Conservation (phyloP, 495 filamentous ascomycete genomes). For the Paragyromitra xinjiangensis region DNA sequence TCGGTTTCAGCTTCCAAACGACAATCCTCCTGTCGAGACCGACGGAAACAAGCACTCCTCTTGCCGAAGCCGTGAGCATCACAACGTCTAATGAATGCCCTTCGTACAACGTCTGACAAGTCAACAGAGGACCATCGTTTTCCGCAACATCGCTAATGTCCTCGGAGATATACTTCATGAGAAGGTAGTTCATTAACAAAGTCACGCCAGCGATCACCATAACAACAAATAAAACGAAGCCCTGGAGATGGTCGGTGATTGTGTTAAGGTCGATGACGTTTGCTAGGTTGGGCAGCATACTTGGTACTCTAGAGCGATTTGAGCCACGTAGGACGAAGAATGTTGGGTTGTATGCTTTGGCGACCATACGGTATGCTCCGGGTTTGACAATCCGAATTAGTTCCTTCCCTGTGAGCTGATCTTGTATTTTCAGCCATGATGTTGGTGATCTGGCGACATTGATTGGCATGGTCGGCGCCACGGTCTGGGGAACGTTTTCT, state of each 20-base stretch:
- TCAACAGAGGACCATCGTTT: constrained; percentile 64
- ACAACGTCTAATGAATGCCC: constrained; percentile 72
- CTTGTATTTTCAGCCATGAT: constrained; percentile 76
- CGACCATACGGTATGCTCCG: constrained; percentile 70
- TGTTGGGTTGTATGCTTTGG: constrained; percentile 72
- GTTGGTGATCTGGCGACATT: constrained; percentile 74
- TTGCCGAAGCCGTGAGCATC: constrained; percentile 66
- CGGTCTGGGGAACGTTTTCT: background rate
- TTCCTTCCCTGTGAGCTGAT: constrained; percentile 75
- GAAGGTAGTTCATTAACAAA: constrained; percentile 72
- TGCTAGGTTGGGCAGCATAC: constrained; percentile 46
- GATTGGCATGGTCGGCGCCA: constrained; percentile 59
- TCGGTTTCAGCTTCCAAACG: constrained; percentile 66
- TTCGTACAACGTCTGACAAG: constrained; percentile 66
- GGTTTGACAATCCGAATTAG: constrained; percentile 75
- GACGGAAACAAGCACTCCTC: constrained; percentile 71
- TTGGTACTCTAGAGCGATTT: constrained; percentile 62
- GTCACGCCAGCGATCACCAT: constrained; percentile 67
- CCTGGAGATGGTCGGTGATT: constrained; percentile 65
- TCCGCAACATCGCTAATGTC: constrained; percentile 56
- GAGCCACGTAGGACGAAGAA: constrained; percentile 73
- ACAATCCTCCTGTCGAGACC: constrained; percentile 71
- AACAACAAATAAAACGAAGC: constrained; percentile 66
- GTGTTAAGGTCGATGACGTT: constrained; percentile 64
- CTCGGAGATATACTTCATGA: constrained; percentile 63